Evolutionary conservation across 768 basidiomycete species (phyloP), one percentile per base, ranked within the genome.

Genomic region (Agaricus blazei): DNA sequence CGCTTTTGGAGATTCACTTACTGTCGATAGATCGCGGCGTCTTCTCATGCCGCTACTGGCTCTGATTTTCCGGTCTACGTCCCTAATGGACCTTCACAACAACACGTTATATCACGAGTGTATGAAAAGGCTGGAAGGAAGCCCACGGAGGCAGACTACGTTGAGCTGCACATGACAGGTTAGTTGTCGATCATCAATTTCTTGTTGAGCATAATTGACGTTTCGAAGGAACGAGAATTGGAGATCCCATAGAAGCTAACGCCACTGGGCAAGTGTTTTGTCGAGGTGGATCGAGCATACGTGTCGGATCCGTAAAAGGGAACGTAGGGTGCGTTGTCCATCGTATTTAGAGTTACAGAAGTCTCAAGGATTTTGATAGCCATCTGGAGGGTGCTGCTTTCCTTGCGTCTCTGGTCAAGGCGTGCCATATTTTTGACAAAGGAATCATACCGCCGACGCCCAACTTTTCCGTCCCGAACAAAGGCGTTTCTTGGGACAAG

Each of bases 161-260:
- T 81, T 0, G 80, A 81, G 59, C 57, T 77, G 9, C 80, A 82
- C 54, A 77, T 75, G 19, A 80, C 80, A n/a, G 78, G 76, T 65
- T 48, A 42, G 50, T 45, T 34, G 34, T 8, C 8, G 11, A 34
- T 34, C 34, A 1, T 34, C 8, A 9, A 34, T 11, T 8, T 7
- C 7, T 34, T 34, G 34, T 34, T 11, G 34, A 34, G 11, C 34
- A 34, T 7, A 8, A 11, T 34, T 34, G 34, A 34, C 11, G 7
- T 11, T 34, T 34, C 34, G 34, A 34, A 65, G 64, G 64, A 15
- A 80, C 80, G 2, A 70, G 73, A 37, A 68, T 64, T 29, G 80
- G 78, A 0, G 80, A 81, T 57, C 78, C 80, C 1, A 75, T 71
- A 1, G 80, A 81, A 59, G 74, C 74, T 9, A 80, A 79, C 53